These are phyloP conservation scores for bread wheat (Triticum aestivum) DNA, from an alignment of 176 grass and related monocot species.

Conservation along the genomic window IWGSC_CS_RefSeq_v2.1 NC_057803.1:532049698-532050197, in stretches of 20 bases:
- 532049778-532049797: no score
- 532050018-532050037: conserved; percentile 54
- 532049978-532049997: background rate
- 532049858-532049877: no score
- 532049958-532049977: conserved; percentile 58
- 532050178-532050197: background rate
- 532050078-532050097: conserved; percentile 87
- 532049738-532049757: no score
- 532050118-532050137: background rate
- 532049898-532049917: conserved; percentile 33
- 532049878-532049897: background rate
- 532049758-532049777: no score
- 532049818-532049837: no score
- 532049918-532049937: conserved; percentile 30
- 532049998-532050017: conserved; percentile 23
- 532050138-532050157: background rate
- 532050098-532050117: conserved; percentile 74
- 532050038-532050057: conserved; percentile 64
- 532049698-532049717: no score
- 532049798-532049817: no score
- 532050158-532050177: background rate
- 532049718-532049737: no score
- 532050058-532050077: conserved; percentile 54
- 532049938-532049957: conserved; percentile 49
- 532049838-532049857: no score